Percentiles rank a stretch among this genome's conserved stretches.
Conservation (phyloP, 116 monocot species). For the Phalaenopsis hybrid region DNA sequence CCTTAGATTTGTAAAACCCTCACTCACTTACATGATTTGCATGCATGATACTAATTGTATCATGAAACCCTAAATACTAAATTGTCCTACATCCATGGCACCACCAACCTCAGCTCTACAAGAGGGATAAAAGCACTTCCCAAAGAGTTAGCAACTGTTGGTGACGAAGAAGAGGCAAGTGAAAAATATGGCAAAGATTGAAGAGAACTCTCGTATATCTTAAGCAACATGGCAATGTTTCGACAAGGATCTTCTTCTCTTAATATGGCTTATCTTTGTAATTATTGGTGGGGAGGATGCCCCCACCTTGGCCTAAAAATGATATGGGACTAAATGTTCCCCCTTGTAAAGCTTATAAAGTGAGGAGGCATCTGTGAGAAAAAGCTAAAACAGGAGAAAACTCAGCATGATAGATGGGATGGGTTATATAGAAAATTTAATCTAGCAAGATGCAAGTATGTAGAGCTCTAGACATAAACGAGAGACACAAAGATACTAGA, state of each 20-base stretch:
- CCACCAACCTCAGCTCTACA: neutral
- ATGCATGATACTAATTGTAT: neutral
- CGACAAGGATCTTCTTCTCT: neutral
- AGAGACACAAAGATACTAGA: neutral
- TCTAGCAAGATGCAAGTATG: neutral
- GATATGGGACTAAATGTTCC: neutral
- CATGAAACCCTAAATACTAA: neutral
- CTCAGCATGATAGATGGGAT: neutral
- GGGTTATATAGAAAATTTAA: neutral
- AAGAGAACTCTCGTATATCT: neutral
- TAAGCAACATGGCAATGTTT: neutral
- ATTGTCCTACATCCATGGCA: neutral
- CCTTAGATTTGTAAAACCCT: neutral
- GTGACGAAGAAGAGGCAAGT: neutral
- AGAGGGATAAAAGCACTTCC: neutral
- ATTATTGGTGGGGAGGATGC: neutral
- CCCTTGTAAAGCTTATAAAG: neutral
- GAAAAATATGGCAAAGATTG: neutral
- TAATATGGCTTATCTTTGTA: neutral
- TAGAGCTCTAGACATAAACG: neutral
- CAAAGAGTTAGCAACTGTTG: too few relatives aligned
- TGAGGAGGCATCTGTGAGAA: neutral
- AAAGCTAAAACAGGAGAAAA: neutral
- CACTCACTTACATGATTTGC: neutral
- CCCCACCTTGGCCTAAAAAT: neutral